Evolutionary conservation across 2,329 filamentous ascomycete species (phyloP).

Genomic region (Akanthomyces muscarius): DNA sequence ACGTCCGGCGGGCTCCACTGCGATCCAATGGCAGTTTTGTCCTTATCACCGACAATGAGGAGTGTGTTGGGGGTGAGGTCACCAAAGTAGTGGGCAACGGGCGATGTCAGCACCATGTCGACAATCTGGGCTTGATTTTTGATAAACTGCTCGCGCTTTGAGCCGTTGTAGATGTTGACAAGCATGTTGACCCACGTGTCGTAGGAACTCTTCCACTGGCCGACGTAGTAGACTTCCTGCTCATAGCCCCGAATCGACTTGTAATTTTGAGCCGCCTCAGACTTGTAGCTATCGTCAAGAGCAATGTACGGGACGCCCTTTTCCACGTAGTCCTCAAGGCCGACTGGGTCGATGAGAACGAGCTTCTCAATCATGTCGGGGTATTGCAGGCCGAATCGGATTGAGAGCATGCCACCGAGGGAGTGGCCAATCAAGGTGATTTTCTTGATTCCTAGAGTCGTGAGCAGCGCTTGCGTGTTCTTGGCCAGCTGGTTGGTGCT

Average conservation of each 20-base stretch:
- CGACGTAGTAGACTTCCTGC: conserved; percentile 45
- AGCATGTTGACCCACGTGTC: conserved; percentile 55
- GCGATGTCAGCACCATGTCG: conserved; percentile 53
- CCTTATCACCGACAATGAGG: conserved; percentile 47
- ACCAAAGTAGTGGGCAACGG: conserved; percentile 48
- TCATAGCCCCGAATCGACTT: conserved; percentile 43
- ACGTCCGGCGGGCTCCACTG: conserved; percentile 45
- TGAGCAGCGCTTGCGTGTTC: conserved; percentile 47
- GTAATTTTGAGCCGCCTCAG: conserved; percentile 40
- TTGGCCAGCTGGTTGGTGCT: conserved; percentile 47
- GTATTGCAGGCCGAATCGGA: conserved; percentile 49
- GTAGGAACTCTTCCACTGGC: conserved; percentile 45
- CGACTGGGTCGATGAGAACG: conserved; percentile 49
- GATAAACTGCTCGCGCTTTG: conserved; percentile 38
- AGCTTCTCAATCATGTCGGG: conserved; percentile 39
- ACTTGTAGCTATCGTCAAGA: conserved; percentile 36
- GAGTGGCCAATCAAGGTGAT: conserved; percentile 51
- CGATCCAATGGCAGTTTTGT: conserved; percentile 53
- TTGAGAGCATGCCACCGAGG: conserved; percentile 51
- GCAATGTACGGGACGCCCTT: conserved; percentile 44
- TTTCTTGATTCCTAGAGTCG: conserved; percentile 39
- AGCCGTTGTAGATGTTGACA: conserved; percentile 46
- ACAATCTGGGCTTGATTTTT: conserved; percentile 47
- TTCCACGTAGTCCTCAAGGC: conserved; percentile 51
- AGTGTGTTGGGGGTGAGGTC: conserved; percentile 42